Evolutionary conservation across 2,329 filamentous ascomycete species (phyloP), one percentile per base, ranked within the genome.

Genomic region (Graphilbum fragrans): DNA sequence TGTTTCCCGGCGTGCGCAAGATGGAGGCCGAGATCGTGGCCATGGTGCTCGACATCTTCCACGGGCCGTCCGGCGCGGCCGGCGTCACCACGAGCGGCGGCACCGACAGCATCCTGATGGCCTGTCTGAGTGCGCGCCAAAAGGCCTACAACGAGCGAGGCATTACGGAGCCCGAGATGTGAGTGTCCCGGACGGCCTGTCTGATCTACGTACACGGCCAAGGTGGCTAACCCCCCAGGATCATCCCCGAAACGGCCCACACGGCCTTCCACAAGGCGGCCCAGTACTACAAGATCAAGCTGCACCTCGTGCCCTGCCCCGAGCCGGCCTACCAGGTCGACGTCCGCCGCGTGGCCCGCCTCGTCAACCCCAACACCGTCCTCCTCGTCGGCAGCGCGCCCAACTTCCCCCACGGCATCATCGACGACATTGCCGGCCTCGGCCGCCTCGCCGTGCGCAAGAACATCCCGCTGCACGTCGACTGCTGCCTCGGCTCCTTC

Each of bases 11-110:
- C 22, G 88, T 98, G 40, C 73, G 92, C 54, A 98, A 98, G 74
- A 98, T 98, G 92, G 92, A 98, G 67, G 90, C 92, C 35, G 92
- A 98, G 66, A 70, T 98, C 47, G 92, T 98, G 40, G 83, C 88
- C 50, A 98, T 98, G 90, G 87, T 93, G 23, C 67, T 94, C 46
- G 74, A 76, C 35, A 66, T 98, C 59, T 98, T 95, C 69, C 86
- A 94, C 60, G 87, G 83, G 9, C 92, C 92, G 3, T 67, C 78
- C n/a, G 81, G 78, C 42, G 86, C 80, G 23, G 88, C 85, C 5
- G 92, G 92, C 47, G 86, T 92, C 10, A 87, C 85, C 16, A 96
- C 92, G 2, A 85, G 83, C 47, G 92, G 92, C 47, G 92, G 92
- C 38, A 95, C 92, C 0, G 92, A 98, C 63, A 94, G 86, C 45